Evolutionary conservation across 2,329 filamentous ascomycete genomes (phyloP).

Genomic region (Ophiocordyceps sinensis): DNA sequence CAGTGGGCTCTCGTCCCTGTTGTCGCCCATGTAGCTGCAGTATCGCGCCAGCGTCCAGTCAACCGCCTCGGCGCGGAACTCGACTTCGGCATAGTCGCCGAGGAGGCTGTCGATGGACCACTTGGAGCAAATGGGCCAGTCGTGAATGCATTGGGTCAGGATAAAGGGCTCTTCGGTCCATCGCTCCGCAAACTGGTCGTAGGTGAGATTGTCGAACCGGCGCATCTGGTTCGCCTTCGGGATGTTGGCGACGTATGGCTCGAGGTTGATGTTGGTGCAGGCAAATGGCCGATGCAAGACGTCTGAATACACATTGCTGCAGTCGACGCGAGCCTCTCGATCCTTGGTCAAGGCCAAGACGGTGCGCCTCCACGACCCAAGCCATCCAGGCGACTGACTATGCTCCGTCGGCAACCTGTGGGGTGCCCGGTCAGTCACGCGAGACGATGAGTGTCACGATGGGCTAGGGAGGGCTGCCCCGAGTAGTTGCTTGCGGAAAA

Average conservation of each 20-base stretch:
- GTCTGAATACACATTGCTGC: conserved; percentile 75
- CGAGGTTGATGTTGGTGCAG: conserved; percentile 62
- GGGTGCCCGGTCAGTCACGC: conserved; percentile 4
- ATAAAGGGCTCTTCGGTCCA: conserved; percentile 82
- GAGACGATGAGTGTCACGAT: neutral
- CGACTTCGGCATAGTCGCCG: conserved; percentile 45
- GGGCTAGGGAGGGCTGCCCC: neutral
- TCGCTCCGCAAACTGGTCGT: conserved; percentile 55
- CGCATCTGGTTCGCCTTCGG: conserved; percentile 59
- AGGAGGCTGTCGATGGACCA: conserved; percentile 63
- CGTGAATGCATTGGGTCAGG: conserved; percentile 63
- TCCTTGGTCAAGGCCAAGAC: conserved; percentile 42
- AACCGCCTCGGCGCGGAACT: conserved; percentile 82
- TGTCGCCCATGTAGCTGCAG: conserved; percentile 65
- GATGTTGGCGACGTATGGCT: conserved; percentile 55
- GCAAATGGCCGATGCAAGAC: conserved; percentile 80
- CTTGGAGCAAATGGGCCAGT: conserved; percentile 62
- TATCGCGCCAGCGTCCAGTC: conserved; percentile 84
- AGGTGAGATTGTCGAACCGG: conserved; percentile 52
- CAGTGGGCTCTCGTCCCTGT: conserved; percentile 71
- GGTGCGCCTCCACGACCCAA: conserved; percentile 72
- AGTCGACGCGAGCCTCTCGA: conserved; percentile 47
- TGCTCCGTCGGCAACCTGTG: conserved; percentile 15
- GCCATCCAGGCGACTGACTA: conserved; percentile 40
- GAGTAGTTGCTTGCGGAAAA: neutral